Evolutionary conservation across 768 basidiomycete genomes (phyloP).

Genomic region (Coprinopsis sp.): DNA sequence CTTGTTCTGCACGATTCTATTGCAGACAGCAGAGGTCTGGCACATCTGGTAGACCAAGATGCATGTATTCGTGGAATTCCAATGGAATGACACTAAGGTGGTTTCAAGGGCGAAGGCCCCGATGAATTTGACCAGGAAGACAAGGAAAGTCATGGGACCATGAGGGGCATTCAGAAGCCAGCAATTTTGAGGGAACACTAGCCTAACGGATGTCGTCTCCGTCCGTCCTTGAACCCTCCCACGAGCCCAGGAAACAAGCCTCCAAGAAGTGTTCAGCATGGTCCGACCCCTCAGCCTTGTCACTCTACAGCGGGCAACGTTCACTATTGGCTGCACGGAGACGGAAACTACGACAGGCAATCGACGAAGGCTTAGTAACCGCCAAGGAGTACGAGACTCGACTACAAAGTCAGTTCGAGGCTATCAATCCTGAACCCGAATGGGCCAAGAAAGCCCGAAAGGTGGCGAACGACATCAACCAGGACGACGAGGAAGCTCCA

Average conservation of each 20-base stretch:
- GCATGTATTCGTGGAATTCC: slow-evolving; percentile 34
- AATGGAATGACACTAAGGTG: too few species aligned
- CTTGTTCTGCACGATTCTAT: slow-evolving; percentile 12
- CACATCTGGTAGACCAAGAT: slow-evolving; percentile 68
- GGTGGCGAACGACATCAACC: slow-evolving; percentile 33
- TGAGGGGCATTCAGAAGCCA: too few species aligned
- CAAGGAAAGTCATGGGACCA: too few species aligned
- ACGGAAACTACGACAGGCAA: slow-evolving; percentile 78
- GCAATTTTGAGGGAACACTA: slow-evolving; percentile 11
- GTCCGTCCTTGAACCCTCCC: slow-evolving; percentile 19
- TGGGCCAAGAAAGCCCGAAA: slow-evolving; percentile 76
- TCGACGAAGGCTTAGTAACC: slow-evolving; percentile 63
- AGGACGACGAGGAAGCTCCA: slow-evolving; percentile 38
- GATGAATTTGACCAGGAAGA: slow-evolving; percentile 1
- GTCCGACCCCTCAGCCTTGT: slow-evolving; percentile 69
- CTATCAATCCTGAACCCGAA: slow-evolving; percentile 82
- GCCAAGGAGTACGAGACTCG: slow-evolving; percentile 87
- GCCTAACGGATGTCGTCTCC: slow-evolving; percentile 14
- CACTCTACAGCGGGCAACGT: slow-evolving; percentile 43
- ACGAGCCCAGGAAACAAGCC: slow-evolving; percentile 17
- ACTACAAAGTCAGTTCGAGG: slow-evolving; percentile 81
- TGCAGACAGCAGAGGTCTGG: slow-evolving; percentile 45
- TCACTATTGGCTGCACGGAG: too few species aligned
- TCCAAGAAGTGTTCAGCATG: slow-evolving; percentile 62
- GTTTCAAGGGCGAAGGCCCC: slow-evolving; percentile 3